These are phyloP conservation scores for Apophysomyces sp. DNA, from an alignment of 371 early-diverging fungal genomes.

Conservation along the genomic window DNA sequence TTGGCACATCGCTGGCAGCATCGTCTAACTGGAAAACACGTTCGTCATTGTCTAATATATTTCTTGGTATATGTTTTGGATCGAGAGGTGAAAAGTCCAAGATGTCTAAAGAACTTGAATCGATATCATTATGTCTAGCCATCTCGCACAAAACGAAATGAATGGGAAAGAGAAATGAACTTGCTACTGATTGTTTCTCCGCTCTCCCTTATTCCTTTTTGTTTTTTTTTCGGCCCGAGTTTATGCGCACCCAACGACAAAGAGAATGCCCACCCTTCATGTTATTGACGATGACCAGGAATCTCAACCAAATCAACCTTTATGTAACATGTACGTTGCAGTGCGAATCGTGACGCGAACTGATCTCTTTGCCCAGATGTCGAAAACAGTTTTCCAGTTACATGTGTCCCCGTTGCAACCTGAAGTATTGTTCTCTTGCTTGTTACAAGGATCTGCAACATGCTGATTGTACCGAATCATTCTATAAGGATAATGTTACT, in stretches of 20 bases:
- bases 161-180: neutral
- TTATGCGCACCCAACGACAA: neutral
- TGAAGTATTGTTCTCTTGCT: slow-evolving; percentile 63
- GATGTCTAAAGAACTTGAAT: neutral
- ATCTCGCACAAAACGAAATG: neutral
- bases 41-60: slow-evolving; percentile 20
- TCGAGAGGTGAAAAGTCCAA: slow-evolving; percentile 1
- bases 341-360: too few species aligned
- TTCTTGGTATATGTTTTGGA: neutral
- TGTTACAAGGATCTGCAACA: slow-evolving; percentile 64
- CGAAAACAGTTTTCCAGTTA: slow-evolving; percentile 57
- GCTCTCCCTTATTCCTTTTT: neutral
- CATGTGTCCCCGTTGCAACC: slow-evolving; percentile 72
- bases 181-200: neutral
- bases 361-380: slow-evolving; percentile 35
- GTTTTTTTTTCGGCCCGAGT: neutral
- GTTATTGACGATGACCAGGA: neutral
- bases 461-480: slow-evolving; percentile 64
- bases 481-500: slow-evolving; percentile 61
- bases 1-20: slow-evolving; percentile 2
- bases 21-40: slow-evolving; percentile 16
- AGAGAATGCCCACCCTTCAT: neutral
- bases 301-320: neutral
- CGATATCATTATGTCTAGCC: neutral
- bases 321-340: slow-evolving; percentile 6